phyloP scores from a whole-genome alignment of 768 basidiomycete species.

The Daedaleopsis nitida region DNA sequence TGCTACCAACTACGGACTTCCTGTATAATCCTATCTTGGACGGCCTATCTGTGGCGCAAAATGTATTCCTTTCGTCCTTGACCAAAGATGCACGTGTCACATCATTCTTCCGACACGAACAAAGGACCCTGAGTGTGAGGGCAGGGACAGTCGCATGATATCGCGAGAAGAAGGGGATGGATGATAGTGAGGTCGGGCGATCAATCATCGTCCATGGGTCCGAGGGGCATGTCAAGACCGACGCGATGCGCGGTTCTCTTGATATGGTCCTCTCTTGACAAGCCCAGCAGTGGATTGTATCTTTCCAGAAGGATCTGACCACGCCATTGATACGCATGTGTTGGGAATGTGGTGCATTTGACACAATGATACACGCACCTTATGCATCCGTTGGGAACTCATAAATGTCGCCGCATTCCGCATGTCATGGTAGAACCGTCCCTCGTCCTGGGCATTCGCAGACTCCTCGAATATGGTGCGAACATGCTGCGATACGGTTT shows the following conservation, averaged over 20 bases:
- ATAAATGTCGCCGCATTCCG: conserved; percentile 68
- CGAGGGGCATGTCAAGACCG: conserved; percentile 79
- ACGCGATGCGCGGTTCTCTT: conserved; percentile 85
- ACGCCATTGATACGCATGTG: conserved; percentile 3
- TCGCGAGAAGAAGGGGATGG: neutral
- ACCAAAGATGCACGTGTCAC: neutral
- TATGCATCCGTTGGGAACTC: conserved; percentile 72
- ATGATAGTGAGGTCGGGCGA: neutral
- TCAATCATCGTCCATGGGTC: conserved; percentile 32
- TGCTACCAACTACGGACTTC: neutral
- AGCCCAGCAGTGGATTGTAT: conserved; percentile 84
- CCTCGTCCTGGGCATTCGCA: conserved; percentile 21
- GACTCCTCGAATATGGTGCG: conserved; percentile 55
- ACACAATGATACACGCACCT: conserved; percentile 47
- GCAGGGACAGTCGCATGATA: neutral
- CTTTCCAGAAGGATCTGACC: conserved; percentile 73
- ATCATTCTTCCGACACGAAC: neutral
- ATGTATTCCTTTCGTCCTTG: neutral
- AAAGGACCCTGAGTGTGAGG: neutral
- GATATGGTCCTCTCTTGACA: conserved; percentile 79
- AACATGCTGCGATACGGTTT: conserved; percentile 49
- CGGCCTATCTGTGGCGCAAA: neutral
- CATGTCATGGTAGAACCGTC: conserved; percentile 47
- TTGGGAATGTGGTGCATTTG: neutral
- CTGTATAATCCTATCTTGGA: neutral